Evolutionary conservation across 2,329 filamentous ascomycete genomes (phyloP), one percentile per base, ranked within the genome.

Genomic region (Apiospora phragmitis): DNA sequence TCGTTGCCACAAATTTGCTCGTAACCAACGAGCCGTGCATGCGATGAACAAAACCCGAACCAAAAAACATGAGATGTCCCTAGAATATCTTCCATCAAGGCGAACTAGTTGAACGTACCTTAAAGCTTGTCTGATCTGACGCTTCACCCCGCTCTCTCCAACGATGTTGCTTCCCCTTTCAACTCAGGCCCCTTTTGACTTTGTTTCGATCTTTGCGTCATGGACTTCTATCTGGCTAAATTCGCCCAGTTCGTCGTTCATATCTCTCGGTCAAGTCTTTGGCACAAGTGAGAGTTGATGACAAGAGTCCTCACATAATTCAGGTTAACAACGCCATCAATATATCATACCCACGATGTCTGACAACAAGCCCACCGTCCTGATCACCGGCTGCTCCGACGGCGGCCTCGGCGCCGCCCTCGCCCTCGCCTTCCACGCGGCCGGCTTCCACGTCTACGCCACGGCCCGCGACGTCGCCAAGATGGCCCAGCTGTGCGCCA

Each of bases 391-490:
- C 16, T 72, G 71, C 67, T 47, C 67, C 14, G 55, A 67, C 18
- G 71, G 69, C n/a, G 71, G 71, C 16, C 62, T 68, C 16, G 71
- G 71, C 42, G 67, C 69, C 8, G 69, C 71, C 14, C 67, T 72
- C 11, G 71, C 71, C 38, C n/a, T 62, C 16, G 71, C 67, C 26
- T 70, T 72, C 67, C 69, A 72, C 38, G 21, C 14, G n/a, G 59
- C 67, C 16, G 69, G 71, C 3, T 67, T 69, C 62, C 69, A 62
- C 62, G 69, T 70, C n/a, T 72, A 59, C 29, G 71, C 69, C 3
- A 70, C 71, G 11, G 71, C 68, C 26, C 71, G 69, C 24, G 51
- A 67, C 67, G 41, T n/a, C 9, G 43, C 47, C 45, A 72, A 70
- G 67, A 38, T 72, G 24, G 35, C 9, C 18, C 32, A 49, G 5